Base-by-base conservation (phyloP, 1,284 basidiomycete species). In the Polyporus tsugae region DNA sequence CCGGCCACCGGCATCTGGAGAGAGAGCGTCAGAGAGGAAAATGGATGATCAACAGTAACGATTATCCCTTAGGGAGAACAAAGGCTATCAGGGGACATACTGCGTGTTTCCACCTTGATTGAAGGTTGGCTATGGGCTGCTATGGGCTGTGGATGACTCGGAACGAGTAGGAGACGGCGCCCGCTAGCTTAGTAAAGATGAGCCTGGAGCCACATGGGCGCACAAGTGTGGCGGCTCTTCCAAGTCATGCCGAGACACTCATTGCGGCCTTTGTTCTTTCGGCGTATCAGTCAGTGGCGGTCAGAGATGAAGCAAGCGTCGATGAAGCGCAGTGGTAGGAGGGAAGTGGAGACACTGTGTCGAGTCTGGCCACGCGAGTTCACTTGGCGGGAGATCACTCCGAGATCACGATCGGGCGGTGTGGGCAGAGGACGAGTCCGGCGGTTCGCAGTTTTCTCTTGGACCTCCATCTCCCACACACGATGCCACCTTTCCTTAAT, bases 401-500 rank as follows among this genome's bases (percentile, higher is more conserved):
- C 22, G 55, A 58, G 55, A 58, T 38, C 33, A 15, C 4, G 55
- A 58, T 58, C 55, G 55, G n/a, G 55, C n/a, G n/a, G n/a, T n/a
- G n/a, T n/a, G n/a, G n/a, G n/a, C n/a, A 13, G 53, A 15, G 35
- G 33, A 25, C 25, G 6, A 22, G 22, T 22, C 22, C 46, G 33
- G 35, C 35, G 35, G 35, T 58, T 58, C 55, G 35, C 35, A 22
- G 17, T 13, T 36, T 22, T 35, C 19, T 35, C 19, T n/a, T 38
- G 19, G 17, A 36, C 55, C 35, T 36, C 35, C 35, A 58, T 38
- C 55, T 58, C 55, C 22, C 35, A 33, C 17, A 6, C 35, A 4
- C 15, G 55, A 58, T 58, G 35, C 55, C 35, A 38, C n/a, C 33
- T n/a, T 22, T 58, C 33, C 55, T 58, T 38, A 58, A 58, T 58